Conservation (phyloP, 2,329 filamentous ascomycete genomes). For the Myriosclerotinia scirpicola region DNA sequence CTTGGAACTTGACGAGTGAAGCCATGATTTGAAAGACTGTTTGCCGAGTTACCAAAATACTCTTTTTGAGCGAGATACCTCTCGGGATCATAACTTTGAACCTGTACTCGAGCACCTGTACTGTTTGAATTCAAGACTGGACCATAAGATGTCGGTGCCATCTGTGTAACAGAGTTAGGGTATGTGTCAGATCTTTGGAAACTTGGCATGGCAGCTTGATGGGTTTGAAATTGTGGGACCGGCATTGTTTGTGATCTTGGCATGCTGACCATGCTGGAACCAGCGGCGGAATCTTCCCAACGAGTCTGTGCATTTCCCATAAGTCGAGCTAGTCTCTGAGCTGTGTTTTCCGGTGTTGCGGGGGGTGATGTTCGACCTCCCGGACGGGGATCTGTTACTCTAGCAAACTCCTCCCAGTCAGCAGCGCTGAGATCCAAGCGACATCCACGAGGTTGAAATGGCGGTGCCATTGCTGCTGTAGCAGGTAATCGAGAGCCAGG, state of each 20-base stretch:
- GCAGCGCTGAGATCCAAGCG: slow-evolving; percentile 16
- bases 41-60: slow-evolving; percentile 14
- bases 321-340: slow-evolving; percentile 33
- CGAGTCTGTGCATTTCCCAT: slow-evolving; percentile 30
- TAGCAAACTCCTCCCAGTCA: slow-evolving; percentile 17
- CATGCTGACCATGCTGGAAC: slow-evolving; percentile 22
- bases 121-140: background rate
- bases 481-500: slow-evolving; percentile 32
- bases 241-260: slow-evolving; percentile 27
- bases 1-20: slow-evolving; percentile 55
- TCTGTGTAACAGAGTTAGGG: slow-evolving; percentile 23
- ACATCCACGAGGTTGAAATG: slow-evolving; percentile 39
- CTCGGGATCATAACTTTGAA: slow-evolving; percentile 4
- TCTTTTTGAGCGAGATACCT: slow-evolving; percentile 12
- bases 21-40: slow-evolving; percentile 48
- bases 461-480: slow-evolving; percentile 40
- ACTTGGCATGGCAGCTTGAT: slow-evolving; percentile 6
- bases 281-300: slow-evolving; percentile 29
- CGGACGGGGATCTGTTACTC: slow-evolving; percentile 15
- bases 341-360: slow-evolving; percentile 24
- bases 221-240: slow-evolving; percentile 19
- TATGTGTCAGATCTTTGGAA: slow-evolving; percentile 30
- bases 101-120: background rate
- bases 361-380: slow-evolving; percentile 22
- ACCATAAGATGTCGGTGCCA: background rate